Conservation (phyloP, 805 yeast species). For the Metschnikowia koreensis region DNA sequence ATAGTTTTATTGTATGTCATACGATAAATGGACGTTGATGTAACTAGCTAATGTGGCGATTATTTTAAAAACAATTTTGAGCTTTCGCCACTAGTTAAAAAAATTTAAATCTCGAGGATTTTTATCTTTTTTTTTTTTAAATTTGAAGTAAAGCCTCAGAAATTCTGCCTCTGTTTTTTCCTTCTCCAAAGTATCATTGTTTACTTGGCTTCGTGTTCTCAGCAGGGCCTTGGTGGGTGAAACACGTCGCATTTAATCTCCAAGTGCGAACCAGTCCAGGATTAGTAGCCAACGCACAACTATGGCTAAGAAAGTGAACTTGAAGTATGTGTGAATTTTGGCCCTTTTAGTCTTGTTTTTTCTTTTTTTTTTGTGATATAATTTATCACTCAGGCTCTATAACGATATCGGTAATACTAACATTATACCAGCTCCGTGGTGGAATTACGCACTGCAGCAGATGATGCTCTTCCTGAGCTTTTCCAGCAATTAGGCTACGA, state of each 20-base stretch:
- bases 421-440: constrained; percentile 37
- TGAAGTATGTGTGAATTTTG: constrained; percentile 22
- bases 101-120: too few species aligned
- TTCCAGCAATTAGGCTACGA: constrained; percentile 45
- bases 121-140: too few species aligned
- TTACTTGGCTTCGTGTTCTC: neutral
- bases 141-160: too few species aligned
- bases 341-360: too few species aligned
- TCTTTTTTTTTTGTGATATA: too few species aligned
- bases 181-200: neutral
- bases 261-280: constrained; percentile 1
- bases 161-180: too few species aligned
- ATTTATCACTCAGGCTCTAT: neutral
- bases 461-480: constrained; percentile 45
- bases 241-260: constrained; percentile 4
- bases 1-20: too few species aligned
- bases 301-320: constrained; percentile 23
- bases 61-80: too few species aligned
- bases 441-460: constrained; percentile 49
- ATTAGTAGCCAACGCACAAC: constrained; percentile 8
- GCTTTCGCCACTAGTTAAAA: too few species aligned
- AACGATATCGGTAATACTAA: neutral
- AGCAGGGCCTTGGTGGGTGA: neutral
- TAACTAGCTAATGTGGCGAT: too few species aligned
- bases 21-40: too few species aligned